Evolutionary conservation across 805 yeast genomes (phyloP).

Genomic region (Wickerhamomyces tratensis): DNA sequence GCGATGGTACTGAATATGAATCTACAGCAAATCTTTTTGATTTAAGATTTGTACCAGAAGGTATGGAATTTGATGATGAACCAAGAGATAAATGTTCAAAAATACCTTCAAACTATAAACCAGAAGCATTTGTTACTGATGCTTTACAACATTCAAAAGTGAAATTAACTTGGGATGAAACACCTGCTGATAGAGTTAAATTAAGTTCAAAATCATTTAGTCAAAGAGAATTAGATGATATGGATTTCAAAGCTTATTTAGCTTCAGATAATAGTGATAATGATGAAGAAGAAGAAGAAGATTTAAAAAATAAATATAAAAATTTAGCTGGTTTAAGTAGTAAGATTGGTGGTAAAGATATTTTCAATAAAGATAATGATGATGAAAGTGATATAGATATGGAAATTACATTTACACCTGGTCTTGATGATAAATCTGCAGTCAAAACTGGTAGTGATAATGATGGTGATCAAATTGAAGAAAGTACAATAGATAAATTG

Average conservation of each 20-base stretch:
- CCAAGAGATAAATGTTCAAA: slow-evolving; percentile 66
- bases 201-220: slow-evolving; percentile 74
- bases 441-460: slow-evolving; percentile 14
- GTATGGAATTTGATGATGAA: slow-evolving; percentile 73
- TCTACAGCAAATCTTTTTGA: slow-evolving; percentile 93
- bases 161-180: slow-evolving; percentile 96
- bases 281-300: slow-evolving; percentile 27
- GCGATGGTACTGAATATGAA: slow-evolving; percentile 95
- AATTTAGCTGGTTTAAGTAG: slow-evolving; percentile 38
- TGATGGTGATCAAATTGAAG: slow-evolving; percentile 39
- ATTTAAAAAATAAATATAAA: slow-evolving; percentile 49
- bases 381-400: slow-evolving; percentile 66
- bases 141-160: slow-evolving; percentile 96
- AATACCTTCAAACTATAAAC: slow-evolving; percentile 73
- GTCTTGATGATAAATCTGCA: slow-evolving; percentile 37
- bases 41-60: slow-evolving; percentile 87
- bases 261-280: slow-evolving; percentile 68
- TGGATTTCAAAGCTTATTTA: slow-evolving; percentile 87
- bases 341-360: slow-evolving; percentile 23
- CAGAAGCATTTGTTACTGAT: slow-evolving; percentile 77
- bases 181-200: slow-evolving; percentile 80
- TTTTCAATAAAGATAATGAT: slow-evolving; percentile 22
- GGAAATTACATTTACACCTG: slow-evolving; percentile 96
- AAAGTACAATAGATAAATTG: slow-evolving; percentile 69
- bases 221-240: slow-evolving; percentile 79